phyloP scores from a whole-genome alignment of 129 eudicot genomes.

The Flaveria bidentis region DNA sequence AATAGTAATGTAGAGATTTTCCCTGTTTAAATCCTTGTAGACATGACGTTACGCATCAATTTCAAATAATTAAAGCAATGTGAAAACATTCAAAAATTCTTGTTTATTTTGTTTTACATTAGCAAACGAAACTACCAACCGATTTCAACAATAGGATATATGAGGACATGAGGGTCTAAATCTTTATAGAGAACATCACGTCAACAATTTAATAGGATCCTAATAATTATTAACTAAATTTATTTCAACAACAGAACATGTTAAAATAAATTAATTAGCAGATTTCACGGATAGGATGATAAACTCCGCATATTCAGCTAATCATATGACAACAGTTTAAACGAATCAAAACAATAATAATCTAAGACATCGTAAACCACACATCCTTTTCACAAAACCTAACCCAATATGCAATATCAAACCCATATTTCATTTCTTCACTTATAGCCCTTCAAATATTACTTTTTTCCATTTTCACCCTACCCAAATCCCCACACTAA shows the following conservation, averaged over 20 bases:
- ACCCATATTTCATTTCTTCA: background rate
- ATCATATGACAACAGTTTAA: conserved; percentile 7
- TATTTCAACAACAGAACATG: conserved; percentile 1
- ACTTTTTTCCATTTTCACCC: background rate
- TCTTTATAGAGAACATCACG: too few relatives aligned
- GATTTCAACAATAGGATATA: too few relatives aligned
- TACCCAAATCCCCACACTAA: conserved; percentile 9
- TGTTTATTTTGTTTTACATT: too few relatives aligned
- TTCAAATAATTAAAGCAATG: too few relatives aligned
- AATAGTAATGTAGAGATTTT: too few relatives aligned
- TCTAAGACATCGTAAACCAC: conserved; percentile 7
- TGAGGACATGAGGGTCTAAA: too few relatives aligned
- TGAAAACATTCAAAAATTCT: too few relatives aligned
- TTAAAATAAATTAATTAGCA: background rate
- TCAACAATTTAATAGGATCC: too few relatives aligned
- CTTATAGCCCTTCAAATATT: conserved; percentile 11
- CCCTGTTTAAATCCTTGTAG: too few relatives aligned
- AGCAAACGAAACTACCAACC: too few relatives aligned
- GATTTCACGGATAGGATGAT: conserved; percentile 9
- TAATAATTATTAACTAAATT: background rate
- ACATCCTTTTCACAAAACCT: conserved; percentile 20
- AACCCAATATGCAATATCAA: conserved; percentile 7
- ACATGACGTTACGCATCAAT: too few relatives aligned
- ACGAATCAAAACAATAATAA: conserved; percentile 6
- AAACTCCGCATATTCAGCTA: background rate